Evolutionary conservation across 768 basidiomycete species (phyloP), one percentile per base, ranked within the genome.

Genomic region (Mycena crocata): DNA sequence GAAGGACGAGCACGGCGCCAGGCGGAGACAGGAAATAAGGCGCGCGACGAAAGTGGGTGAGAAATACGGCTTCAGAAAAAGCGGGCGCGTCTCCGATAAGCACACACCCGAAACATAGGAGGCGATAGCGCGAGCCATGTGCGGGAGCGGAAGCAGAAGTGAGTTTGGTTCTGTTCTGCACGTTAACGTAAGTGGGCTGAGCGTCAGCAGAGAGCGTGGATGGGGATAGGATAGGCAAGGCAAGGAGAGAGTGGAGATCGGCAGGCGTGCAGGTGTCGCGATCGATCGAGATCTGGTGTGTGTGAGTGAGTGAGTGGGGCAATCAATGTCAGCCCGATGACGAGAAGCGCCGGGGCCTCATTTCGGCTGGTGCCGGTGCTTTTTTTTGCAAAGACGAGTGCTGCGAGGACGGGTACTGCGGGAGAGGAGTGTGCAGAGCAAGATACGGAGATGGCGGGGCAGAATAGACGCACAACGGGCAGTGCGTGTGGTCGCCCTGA

Each of bases 61-160:
- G n/a, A n/a, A n/a, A n/a, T n/a, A n/a, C n/a, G n/a, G n/a, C n/a
- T n/a, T n/a, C n/a, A n/a, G n/a, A n/a, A n/a, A n/a, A n/a, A n/a
- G n/a, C n/a, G n/a, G n/a, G n/a, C n/a, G n/a, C n/a, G n/a, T n/a
- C n/a, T n/a, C n/a, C n/a, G n/a, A 37, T 37, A 15, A 15, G 35
- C 35, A 15, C 15, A 37, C 3, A 12, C 24, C 5, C 9, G 45
- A 46, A 46, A 46, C 24, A 46, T 46, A 46, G 45, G 45, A 26
- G 10, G 45, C 23, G 24, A 26, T 10, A 15, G 42, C 17, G 45
- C 5, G 35, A 37, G 10, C 24, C 45, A 46, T 50, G 49, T 50
- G 49, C 30, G 49, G 32, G 30, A 19, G 13, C 49, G 49, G 49
- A 50, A 50, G 49, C 32, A 50, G 49, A n/a, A 46, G 45, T 46